Conservation (phyloP, 1,284 basidiomycete genomes). For the Boletus sp. region DNA sequence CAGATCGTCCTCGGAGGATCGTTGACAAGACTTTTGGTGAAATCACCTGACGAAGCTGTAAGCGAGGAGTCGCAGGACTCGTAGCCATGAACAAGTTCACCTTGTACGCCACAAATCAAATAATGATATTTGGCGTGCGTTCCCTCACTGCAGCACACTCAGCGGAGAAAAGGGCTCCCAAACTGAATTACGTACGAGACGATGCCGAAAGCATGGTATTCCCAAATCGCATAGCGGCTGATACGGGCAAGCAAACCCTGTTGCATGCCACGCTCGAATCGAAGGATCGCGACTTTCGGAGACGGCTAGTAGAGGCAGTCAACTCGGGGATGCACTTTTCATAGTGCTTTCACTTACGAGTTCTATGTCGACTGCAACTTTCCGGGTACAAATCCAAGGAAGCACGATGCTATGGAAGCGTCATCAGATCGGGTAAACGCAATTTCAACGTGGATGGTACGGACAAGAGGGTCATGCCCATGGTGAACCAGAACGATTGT, state of each 20-base stretch:
- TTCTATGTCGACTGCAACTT: slow-evolving; percentile 71
- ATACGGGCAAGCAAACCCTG: slow-evolving; percentile 57
- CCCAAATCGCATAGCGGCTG: slow-evolving; percentile 52
- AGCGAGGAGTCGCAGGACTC: neutral
- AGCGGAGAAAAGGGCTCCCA: slow-evolving; percentile 7
- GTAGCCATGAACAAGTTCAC: slow-evolving; percentile 26
- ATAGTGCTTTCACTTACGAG: slow-evolving; percentile 46
- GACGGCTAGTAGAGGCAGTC: slow-evolving; percentile 43
- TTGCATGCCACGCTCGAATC: slow-evolving; percentile 62
- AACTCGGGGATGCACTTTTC: slow-evolving; percentile 1
- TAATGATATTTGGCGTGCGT: slow-evolving; percentile 69
- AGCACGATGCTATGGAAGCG: slow-evolving; percentile 49
- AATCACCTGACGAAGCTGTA: slow-evolving; percentile 47
- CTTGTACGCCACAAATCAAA: slow-evolving; percentile 74
- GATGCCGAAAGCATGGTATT: slow-evolving; percentile 61
- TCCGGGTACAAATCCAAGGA: slow-evolving; percentile 72
- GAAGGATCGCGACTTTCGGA: slow-evolving; percentile 55
- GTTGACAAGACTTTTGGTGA: slow-evolving; percentile 64
- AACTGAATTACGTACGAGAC: slow-evolving; percentile 42
- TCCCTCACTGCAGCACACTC: slow-evolving; percentile 49
- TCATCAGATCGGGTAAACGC: slow-evolving; percentile 10
- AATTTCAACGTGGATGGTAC: slow-evolving; percentile 22
- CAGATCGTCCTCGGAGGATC: slow-evolving; percentile 64
- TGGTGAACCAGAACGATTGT: slow-evolving; percentile 71
- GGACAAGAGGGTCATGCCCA: slow-evolving; percentile 71